Evolutionary conservation across 2,329 filamentous ascomycete species (phyloP).

Genomic region (Trichoderma gracile): DNA sequence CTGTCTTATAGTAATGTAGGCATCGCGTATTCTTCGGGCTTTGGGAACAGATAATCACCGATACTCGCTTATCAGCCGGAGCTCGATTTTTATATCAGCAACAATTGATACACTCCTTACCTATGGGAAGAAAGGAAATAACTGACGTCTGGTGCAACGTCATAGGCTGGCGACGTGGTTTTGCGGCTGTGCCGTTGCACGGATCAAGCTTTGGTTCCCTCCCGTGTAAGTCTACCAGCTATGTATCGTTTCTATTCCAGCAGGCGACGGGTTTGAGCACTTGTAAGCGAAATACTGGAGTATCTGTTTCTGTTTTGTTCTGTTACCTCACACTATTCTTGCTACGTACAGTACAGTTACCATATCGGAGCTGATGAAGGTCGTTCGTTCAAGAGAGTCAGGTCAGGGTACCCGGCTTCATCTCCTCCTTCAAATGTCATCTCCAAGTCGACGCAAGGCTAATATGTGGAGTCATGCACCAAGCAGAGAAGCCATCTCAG

Average conservation of each 20-base stretch:
- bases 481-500: too few species aligned
- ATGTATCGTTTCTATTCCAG: not conserved
- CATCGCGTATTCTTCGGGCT: too few species aligned
- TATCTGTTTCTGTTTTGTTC: not conserved
- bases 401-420: too few species aligned
- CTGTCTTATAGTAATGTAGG: too few species aligned
- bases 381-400: too few species aligned
- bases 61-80: not conserved
- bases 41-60: not conserved
- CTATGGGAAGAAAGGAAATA: not conserved
- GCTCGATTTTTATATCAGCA: not conserved
- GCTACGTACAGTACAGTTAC: too few species aligned
- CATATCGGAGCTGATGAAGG: too few species aligned
- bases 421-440: too few species aligned
- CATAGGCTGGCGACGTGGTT: not conserved
- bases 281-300: not conserved
- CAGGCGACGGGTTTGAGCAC: not conserved
- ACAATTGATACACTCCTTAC: too few species aligned
- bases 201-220: not conserved
- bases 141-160: not conserved
- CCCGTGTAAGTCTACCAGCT: not conserved
- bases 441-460: too few species aligned
- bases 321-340: too few species aligned
- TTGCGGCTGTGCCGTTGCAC: constrained; percentile 4
- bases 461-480: too few species aligned